Percentiles rank a stretch among this genome's conserved stretches.
Conservation (phyloP, 2,329 filamentous ascomycete genomes). For the Westerdykella ornata region DNA sequence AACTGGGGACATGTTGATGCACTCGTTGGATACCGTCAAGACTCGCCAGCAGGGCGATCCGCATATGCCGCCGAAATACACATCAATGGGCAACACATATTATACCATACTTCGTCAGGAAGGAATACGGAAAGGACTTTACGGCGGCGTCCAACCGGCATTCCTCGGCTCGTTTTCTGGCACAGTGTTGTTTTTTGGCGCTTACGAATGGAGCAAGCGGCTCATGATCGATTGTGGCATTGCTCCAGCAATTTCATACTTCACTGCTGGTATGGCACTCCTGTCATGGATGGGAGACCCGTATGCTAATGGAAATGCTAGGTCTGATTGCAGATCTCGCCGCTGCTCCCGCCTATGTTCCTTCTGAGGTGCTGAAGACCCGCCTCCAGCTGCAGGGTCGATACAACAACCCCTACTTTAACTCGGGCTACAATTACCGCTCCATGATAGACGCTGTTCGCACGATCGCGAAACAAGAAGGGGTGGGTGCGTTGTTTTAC, state of each 20-base stretch:
- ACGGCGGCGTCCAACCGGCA: constrained; percentile 88
- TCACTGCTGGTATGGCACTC: constrained; percentile 61
- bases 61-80: constrained; percentile 86
- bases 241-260: constrained; percentile 75
- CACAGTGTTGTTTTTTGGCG: constrained; percentile 91
- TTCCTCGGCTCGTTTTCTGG: constrained; percentile 88
- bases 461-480: constrained; percentile 79
- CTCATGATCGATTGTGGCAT: constrained; percentile 78
- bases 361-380: constrained; percentile 97
- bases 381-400: constrained; percentile 89
- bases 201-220: constrained; percentile 92
- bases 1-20: constrained; percentile 95
- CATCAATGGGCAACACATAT: constrained; percentile 83
- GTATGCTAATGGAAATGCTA: constrained; percentile 30
- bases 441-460: constrained; percentile 75
- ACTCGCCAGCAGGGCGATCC: constrained; percentile 96
- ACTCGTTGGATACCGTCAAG: constrained; percentile 97
- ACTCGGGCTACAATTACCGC: constrained; percentile 93
- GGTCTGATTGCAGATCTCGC: constrained; percentile 91
- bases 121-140: constrained; percentile 75
- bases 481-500: constrained; percentile 78
- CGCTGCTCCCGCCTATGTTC: constrained; percentile 89
- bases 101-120: constrained; percentile 90
- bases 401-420: constrained; percentile 89
- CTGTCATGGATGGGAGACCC: neutral